Evolutionary conservation across 441 rosid genomes (phyloP).

Genomic region (Syzygium malaccense): DNA sequence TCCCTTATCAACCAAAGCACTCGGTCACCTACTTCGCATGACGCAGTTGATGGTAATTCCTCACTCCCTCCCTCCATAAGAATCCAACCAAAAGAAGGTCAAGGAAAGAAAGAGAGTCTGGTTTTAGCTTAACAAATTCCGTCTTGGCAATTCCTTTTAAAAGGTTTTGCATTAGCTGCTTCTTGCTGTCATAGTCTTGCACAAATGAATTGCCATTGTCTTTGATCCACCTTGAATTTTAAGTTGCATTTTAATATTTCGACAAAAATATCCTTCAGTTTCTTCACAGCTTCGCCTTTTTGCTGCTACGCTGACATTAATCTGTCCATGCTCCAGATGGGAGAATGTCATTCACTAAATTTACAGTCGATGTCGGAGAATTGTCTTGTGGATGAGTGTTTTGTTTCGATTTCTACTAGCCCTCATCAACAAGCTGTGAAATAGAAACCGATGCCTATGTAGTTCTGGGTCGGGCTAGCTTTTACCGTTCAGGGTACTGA

Average conservation of each 20-base stretch:
- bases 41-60: slow-evolving; percentile 70
- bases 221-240: neutral
- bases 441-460: neutral
- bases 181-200: neutral
- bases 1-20: slow-evolving; percentile 41
- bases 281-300: neutral
- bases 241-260: neutral
- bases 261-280: neutral
- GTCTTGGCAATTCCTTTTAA: neutral
- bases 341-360: neutral
- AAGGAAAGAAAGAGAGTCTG: neutral
- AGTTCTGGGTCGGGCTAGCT: neutral
- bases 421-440: neutral
- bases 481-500: neutral
- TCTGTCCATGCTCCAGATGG: neutral
- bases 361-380: neutral
- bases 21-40: slow-evolving; percentile 42
- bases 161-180: neutral
- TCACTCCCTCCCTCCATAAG: neutral
- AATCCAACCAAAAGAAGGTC: neutral
- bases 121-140: neutral
- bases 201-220: neutral
- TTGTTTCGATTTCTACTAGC: neutral
- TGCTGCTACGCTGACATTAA: neutral
- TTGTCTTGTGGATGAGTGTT: neutral